These are phyloP conservation scores for Ascochyta clinopodiicola DNA, from an alignment of 2,329 filamentous ascomycete genomes.

Conservation along the genomic window DNA sequence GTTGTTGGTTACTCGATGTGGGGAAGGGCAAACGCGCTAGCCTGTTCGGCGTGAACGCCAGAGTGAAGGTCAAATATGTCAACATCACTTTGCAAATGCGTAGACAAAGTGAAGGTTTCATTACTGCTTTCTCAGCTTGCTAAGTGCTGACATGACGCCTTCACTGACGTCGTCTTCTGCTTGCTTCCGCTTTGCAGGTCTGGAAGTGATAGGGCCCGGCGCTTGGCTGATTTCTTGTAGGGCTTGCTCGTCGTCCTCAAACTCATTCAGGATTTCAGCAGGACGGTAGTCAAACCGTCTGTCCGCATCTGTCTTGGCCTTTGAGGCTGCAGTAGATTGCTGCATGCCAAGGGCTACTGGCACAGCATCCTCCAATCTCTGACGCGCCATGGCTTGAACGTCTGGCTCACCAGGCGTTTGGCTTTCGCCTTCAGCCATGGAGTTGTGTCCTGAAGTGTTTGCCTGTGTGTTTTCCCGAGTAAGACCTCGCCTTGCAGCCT, in stretches of 20 bases:
- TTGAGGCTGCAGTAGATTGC: constrained; percentile 24
- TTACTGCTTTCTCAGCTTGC: constrained; percentile 57
- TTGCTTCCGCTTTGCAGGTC: constrained; percentile 45
- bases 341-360: constrained; percentile 37
- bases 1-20: constrained; percentile 12
- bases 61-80: constrained; percentile 4
- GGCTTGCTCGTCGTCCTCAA: constrained; percentile 57
- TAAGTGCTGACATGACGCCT: constrained; percentile 65
- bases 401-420: constrained; percentile 20
- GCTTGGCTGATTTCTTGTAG: constrained; percentile 41
- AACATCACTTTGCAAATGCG: neutral
- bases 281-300: constrained; percentile 43
- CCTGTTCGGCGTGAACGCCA: neutral
- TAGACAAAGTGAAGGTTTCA: no score
- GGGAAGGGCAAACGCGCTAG: constrained; percentile 5
- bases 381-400: constrained; percentile 30
- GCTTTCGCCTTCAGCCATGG: constrained; percentile 33
- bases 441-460: constrained; percentile 34
- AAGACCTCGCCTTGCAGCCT: constrained; percentile 66
- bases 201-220: constrained; percentile 16
- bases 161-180: constrained; percentile 59
- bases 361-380: constrained; percentile 40
- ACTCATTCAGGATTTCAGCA: constrained; percentile 36
- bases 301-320: constrained; percentile 43
- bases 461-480: constrained; percentile 40